Evolutionary conservation across 352 stramenopile genomes (phyloP).

Genomic region (Pythium sp.): DNA sequence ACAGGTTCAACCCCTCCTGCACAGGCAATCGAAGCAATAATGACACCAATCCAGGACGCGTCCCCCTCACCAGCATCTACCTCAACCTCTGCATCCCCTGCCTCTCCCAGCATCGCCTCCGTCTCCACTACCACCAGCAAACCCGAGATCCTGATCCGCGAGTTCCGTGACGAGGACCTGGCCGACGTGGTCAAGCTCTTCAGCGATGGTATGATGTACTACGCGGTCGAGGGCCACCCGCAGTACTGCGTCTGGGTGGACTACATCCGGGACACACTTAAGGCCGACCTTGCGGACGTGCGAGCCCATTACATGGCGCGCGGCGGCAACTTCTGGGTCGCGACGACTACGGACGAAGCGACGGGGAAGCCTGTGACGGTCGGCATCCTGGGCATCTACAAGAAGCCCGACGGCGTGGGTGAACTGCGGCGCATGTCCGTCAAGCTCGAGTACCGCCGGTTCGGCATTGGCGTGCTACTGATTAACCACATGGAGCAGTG

Average conservation of each 20-base stretch:
- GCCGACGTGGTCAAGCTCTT: slow-evolving; percentile 16
- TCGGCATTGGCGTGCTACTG: slow-evolving; percentile 13
- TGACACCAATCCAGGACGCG: slow-evolving; percentile 1
- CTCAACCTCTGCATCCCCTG: neutral
- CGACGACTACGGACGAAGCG: neutral
- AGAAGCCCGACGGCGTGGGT: slow-evolving; percentile 2
- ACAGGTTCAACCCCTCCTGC: neutral
- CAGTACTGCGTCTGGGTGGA: slow-evolving; percentile 18
- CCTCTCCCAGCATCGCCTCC: neutral
- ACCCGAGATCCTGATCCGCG: slow-evolving; percentile 1
- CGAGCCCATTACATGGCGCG: slow-evolving; percentile 2
- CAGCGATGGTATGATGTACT: slow-evolving; percentile 13
- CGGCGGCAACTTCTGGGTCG: slow-evolving; percentile 17
- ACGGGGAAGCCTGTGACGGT: neutral
- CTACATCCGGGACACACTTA: slow-evolving; percentile 5
- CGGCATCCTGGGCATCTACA: slow-evolving; percentile 11
- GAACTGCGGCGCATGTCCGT: slow-evolving; percentile 13
- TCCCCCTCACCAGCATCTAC: neutral
- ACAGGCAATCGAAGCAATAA: neutral
- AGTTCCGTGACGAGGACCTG: slow-evolving; percentile 5
- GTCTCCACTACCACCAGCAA: neutral
- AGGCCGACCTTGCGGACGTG: slow-evolving; percentile 11
- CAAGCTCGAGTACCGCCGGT: slow-evolving; percentile 13
- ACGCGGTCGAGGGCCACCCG: slow-evolving; percentile 9
- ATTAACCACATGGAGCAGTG: slow-evolving; percentile 15